Base-by-base conservation (phyloP, 164 flowering plant genomes). In the Pachysandra terminalis region DNA sequence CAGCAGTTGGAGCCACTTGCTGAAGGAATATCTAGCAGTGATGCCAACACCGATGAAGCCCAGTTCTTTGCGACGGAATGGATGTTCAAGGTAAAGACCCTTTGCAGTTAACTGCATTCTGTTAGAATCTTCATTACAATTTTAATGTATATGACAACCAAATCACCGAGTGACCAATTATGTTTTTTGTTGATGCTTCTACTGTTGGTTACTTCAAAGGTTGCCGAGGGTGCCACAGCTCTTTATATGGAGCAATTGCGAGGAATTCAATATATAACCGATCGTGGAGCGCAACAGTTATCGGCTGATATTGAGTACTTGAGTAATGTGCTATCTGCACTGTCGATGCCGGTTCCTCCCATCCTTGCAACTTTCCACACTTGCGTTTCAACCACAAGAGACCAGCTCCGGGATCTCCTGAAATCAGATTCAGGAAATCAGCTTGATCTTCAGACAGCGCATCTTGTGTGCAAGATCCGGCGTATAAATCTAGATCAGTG, bases 1-100 rank as follows among this genome's bases (percentile, higher is more conserved):
- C 99, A 96, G 72, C 98, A 96, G 74, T 76, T 96, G 81, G 99
- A 96, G 84, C 99, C 99, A 55, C 90, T 96, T 72, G 98, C 91
- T 5, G 99, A 96, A 72, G 96, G 95, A 51, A 90, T 93, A 63
- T 81, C 96, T 19, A 83, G 68, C 78, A 83, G 73, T 60, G 97
- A 91, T 51, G 69, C 81, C 41, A 88, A 81, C 77, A 82, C 85
- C 59, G 98, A 96, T 54, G 98, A 96, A 59, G 93, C 98, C 49
- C 99, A 96, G 70, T 87, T 86, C 77, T 93, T 96, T 76, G 99
- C 99, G 61, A 90, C 99, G 56, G 98, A 96, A 79, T 96, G 99
- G 99, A 93, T 93, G 99, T 96, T 93, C 80, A 96, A 96, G 98
- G 99, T 96, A 82, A 72, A 37, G 10, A 57, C 19, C 4, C 12